Evolutionary conservation across 139 green algal genomes (phyloP), one percentile per base, ranked within the genome.

Genomic region (Volvox africanus): DNA sequence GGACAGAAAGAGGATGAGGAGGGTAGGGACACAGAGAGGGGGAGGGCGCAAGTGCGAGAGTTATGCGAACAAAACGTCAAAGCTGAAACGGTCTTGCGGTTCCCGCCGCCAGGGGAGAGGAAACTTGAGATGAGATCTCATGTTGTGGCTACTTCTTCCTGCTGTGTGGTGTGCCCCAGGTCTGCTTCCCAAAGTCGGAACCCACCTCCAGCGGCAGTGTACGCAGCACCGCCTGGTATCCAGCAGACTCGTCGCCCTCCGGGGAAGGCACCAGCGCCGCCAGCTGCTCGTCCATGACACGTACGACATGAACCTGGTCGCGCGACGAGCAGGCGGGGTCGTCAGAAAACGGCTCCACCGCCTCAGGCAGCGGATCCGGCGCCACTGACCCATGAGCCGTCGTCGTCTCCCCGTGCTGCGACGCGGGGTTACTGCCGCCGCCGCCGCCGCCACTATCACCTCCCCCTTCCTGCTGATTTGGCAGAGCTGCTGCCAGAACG

Each of bases 241-340:
- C 76, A 26, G 87, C 92, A 9, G 65, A 79, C 61, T 86, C 75
- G 65, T 93, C 91, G 0, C 87, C 91, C 37, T 88, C 87, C 33
- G 77, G 36, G 16, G 89, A 92, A 37, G 89, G 89, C 28, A 88
- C 84, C 75, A 92, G 75, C 37, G 89, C 83, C n/a, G 61, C 62
- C 89, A 92, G 89, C 83, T 82, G 36, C 37, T 75, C 89, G 22
- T 85, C 76, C 88, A 68, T 83, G 26, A 85, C 61, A 50, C 83
- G 83, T 68, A 92, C 80, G 37, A 92, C 30, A 24, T 77, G 26
- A 61, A 88, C 80, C 68, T 92, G 80, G 55, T 89, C 67, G 16
- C 62, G 62, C 0, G 35, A 19, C 30, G 83, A 50, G 83, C 83
- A 89, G 35, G 67, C 36, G 67, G 83, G 83, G 83, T 89, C 83